Evolutionary conservation across 225 moss, liverwort and hornwort genomes (phyloP), one percentile per base, ranked within the genome.

Genomic region (Pleurozium schreberi): DNA sequence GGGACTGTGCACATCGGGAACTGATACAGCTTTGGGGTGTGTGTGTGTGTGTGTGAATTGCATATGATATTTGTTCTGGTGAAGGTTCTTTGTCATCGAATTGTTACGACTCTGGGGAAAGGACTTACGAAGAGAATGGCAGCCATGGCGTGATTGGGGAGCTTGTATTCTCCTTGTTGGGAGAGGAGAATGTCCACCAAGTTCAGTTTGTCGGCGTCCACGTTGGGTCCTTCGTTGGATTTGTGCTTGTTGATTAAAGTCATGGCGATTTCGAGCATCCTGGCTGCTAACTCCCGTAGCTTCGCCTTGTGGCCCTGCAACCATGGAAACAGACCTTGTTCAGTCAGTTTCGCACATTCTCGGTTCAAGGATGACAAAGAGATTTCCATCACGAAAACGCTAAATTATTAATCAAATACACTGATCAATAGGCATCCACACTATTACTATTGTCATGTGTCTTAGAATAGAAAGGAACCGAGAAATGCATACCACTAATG

Each of bases 161-260:
- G 92, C 91, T 94, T 93, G 49, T 93, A 85, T 0, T 84, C 92
- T 87, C 94, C 94, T 85, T 89, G n/a, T 64, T 93, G 92, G 11
- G 93, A 74, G 18, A 94, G 76, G 55, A 94, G 88, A 55, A 94
- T 92, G 87, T 94, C 94, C 69, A 94, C 93, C 75, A 94, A 71
- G 86, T 94, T 94, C 65, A 81, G 71, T 42, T 77, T 92, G 64
- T 92, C 92, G 58, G 83, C 42, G 25, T 94, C 94, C 57, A 79
- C 84, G 55, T 50, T 85, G 49, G 83, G 47, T 60, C 92, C 93
- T 10, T 88, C 90, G 83, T 87, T 50, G 25, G 93, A 91, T 65
- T 92, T 92, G 81, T 94, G 50, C 8, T 88, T 93, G 75, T 93
- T 90, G 57, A 94, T 87, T 58, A 94, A 85, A 38, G 73, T 75